Evolutionary conservation across 441 rosid genomes (phyloP).

Genomic region (Rhodomyrtus psidioides): DNA sequence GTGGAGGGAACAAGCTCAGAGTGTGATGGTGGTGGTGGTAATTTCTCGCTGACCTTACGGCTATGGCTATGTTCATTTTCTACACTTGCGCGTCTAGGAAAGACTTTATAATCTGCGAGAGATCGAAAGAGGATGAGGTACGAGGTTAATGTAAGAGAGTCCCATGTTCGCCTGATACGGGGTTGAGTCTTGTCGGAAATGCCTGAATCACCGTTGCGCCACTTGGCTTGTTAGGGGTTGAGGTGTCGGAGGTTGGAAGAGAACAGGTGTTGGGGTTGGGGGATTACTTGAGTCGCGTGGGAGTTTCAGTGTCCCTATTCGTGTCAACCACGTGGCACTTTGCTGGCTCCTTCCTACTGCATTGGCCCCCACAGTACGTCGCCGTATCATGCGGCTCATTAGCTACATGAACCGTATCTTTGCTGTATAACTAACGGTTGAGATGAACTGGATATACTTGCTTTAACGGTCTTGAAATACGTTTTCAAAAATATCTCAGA

Average conservation of each 20-base stretch:
- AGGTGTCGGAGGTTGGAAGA: neutral
- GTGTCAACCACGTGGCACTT: neutral
- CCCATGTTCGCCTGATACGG: neutral
- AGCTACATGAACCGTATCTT: too few species aligned
- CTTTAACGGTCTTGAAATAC: too few species aligned
- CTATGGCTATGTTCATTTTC: neutral
- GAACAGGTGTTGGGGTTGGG: neutral
- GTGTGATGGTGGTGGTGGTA: neutral
- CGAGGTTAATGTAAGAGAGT: neutral
- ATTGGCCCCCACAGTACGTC: too few species aligned
- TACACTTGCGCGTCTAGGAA: neutral
- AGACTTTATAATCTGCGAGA: neutral
- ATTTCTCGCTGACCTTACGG: neutral
- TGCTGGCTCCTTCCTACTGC: neutral
- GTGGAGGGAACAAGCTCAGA: neutral
- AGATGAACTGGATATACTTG: too few species aligned
- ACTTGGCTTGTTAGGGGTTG: neutral
- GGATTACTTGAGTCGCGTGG: neutral
- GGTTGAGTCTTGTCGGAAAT: neutral
- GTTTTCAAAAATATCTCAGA: neutral
- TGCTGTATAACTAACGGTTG: neutral
- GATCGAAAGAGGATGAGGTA: neutral
- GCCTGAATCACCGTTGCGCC: rapidly evolving
- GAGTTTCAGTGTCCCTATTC: neutral
- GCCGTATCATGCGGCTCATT: too few species aligned